Evolutionary conservation across 176 grass and related monocot species (phyloP), one percentile per base, ranked within the genome.

Genomic region (Urochloa ruziziensis): DNA sequence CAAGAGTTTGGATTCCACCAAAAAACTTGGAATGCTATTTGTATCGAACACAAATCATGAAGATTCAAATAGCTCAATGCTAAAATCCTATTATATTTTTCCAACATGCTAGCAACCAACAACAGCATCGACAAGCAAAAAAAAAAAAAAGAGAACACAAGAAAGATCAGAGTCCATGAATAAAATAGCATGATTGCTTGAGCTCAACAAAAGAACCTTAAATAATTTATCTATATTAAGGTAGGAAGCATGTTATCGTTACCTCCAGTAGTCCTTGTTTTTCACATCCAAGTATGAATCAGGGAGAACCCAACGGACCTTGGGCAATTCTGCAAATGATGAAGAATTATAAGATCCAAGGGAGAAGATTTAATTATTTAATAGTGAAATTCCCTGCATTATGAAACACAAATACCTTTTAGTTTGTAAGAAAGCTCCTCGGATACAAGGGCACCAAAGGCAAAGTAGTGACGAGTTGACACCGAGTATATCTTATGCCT

Each of bases 191-290:
- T 2, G 30, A 34, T 42, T 18, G n/a, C 3, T 46, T 16, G 37
- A 68, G 3, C 7, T 23, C 2, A 14, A 42, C 2, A 29, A 75
- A 8, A 54, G 4, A 54, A 7, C 16, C 16, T 7, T 16, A 3
- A 11, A 19, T 43, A n/a, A 64, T 17, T 42, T 10, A 29, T 56
- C n/a, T 14, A 52, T 39, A 65, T 30, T 66, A 25, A 11, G 23
- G 57, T 39, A 77, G 44, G 5, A 9, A 53, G 53, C 25, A 39
- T 79, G 10, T 29, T 60, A 48, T 43, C 27, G 64, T 66, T 90
- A 97, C 95, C 95, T 91, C 95, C 90, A 86, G n/a, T 94, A 94
- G 59, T 91, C 84, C 84, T 94, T 97, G 59, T 92, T 92, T 81
- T 59, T 88, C 21, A 87, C 83, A 88, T 94, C 90, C 86, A 84